These are phyloP conservation scores for Phenoliferia sp. DNA, from an alignment of 1,284 basidiomycete species.

Conservation along the genomic window DNA sequence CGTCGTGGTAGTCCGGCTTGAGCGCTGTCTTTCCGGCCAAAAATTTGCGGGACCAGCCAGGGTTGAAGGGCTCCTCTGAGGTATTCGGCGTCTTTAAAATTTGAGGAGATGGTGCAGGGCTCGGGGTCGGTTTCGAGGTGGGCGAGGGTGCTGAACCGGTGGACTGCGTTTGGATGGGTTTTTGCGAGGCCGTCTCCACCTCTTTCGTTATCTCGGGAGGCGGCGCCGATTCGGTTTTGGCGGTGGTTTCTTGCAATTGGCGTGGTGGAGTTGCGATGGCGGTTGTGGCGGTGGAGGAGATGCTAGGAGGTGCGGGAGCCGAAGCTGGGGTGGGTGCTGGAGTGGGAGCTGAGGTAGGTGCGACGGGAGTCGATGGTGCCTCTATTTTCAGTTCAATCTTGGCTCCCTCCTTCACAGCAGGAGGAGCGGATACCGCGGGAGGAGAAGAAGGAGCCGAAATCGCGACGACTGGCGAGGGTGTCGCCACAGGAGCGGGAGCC, in stretches of 20 bases:
- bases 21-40: slow-evolving; percentile 46
- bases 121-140: neutral
- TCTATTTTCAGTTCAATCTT: neutral
- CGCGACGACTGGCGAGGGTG: neutral
- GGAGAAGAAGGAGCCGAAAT: neutral
- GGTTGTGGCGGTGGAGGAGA: neutral
- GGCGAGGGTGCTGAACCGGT: neutral
- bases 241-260: no score
- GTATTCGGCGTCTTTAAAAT: no score
- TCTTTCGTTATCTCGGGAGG: no score
- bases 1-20: slow-evolving; percentile 46
- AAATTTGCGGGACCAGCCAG: slow-evolving; percentile 46
- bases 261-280: neutral
- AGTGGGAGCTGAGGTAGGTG: neutral
- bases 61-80: slow-evolving; percentile 9
- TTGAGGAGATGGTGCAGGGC: no score
- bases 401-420: no score
- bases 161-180: no score
- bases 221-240: no score
- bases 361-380: neutral
- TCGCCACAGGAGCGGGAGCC: neutral
- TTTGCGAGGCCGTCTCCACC: no score
- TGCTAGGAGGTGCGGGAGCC: slow-evolving; percentile 5
- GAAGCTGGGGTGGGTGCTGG: neutral
- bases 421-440: neutral